Base-by-base conservation (phyloP, 306 rosid genomes). In the Carpinus viminea region DNA sequence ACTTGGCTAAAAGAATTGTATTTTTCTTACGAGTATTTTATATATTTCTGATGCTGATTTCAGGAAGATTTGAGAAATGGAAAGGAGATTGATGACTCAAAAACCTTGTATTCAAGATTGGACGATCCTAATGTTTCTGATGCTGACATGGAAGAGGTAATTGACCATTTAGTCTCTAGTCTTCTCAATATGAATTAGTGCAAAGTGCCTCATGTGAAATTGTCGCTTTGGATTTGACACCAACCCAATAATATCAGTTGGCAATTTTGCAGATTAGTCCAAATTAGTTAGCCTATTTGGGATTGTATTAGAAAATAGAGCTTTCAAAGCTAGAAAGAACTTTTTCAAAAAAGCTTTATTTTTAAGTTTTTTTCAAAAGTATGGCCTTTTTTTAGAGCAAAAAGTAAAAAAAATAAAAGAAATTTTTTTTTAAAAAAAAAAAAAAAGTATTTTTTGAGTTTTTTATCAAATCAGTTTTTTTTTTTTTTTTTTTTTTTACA, bases 21-120 rank as follows among this genome's bases (percentile, higher is more conserved):
- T 6, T 56, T 62, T 55, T 72, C 38, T 18, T 78, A 13, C 56
- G 24, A 74, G 15, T 80, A 24, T 26, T 72, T 62, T 43, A 21
- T 51, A 70, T 57, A 51, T 18, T 74, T 77, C 60, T 78, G 79
- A 56, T 80, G 41, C 70, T 74, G 52, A 73, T 84, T 80, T 78
- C 89, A 94, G 98, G 93, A 85, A 76, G 96, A 89, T 74, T 80
- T 70, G 79, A 81, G 54, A 74, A 89, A 56, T 59, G 91, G 90
- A 86, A 86, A 75, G 73, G 80, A 77, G 70, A 69, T 77, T 52
- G 80, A 81, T 74, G 85, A 34, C 41, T 83, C 78, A 78, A 72
- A 72, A 82, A 72, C 76, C 68, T 15, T 76, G 56, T 76, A 78
- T 54, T 60, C 88, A 54, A 60, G 82, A 34, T 20, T 59, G 59